Conservation (phyloP, 495 filamentous ascomycete species). For the Neurospora sp. region DNA sequence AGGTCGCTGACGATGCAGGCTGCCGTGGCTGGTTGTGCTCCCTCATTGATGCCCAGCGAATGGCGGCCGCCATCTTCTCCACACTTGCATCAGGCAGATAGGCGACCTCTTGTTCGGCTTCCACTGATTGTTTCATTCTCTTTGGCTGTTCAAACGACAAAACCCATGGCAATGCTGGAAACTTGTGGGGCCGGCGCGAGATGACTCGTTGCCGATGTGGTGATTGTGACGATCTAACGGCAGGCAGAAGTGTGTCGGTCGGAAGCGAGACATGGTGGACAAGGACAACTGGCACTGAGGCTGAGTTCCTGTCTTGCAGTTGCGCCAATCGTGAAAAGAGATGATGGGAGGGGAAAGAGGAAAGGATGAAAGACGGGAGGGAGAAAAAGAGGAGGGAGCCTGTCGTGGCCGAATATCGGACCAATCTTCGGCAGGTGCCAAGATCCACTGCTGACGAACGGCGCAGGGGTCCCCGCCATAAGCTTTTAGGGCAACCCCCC, state of each 20-base stretch:
- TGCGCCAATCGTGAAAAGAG: background rate
- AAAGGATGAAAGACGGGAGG: background rate
- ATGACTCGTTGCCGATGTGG: background rate
- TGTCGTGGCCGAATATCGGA: background rate
- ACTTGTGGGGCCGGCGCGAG: background rate
- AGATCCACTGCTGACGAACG: background rate
- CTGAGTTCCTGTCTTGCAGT: background rate
- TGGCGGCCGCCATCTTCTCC: background rate
- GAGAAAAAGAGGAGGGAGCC: background rate
- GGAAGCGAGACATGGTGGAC: background rate
- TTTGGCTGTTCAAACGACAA: background rate
- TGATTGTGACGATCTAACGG: background rate
- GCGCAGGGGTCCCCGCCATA: background rate
- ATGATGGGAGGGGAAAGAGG: background rate
- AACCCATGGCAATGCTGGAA: background rate
- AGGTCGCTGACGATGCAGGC: background rate
- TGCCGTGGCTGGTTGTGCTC: background rate
- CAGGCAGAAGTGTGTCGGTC: background rate
- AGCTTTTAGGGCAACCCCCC: background rate
- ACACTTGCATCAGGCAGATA: background rate
- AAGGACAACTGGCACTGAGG: background rate
- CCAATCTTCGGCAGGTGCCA: background rate
- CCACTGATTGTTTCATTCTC: background rate
- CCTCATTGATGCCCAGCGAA: background rate
- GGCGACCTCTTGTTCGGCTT: background rate